Evolutionary conservation across 305 asterid genomes (phyloP).

Genomic region (Withania somnifera): DNA sequence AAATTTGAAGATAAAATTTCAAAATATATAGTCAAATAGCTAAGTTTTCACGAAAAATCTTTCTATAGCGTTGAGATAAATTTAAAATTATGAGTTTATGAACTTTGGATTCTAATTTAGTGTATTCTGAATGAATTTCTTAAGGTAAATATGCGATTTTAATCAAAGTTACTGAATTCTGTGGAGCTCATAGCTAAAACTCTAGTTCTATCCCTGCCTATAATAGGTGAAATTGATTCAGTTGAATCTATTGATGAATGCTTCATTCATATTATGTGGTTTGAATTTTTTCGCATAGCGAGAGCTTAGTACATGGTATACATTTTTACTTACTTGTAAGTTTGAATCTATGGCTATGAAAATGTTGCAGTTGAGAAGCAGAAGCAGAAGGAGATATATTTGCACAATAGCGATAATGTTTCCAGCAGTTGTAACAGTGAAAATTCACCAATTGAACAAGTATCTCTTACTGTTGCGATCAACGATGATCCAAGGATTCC

Average conservation of each 20-base stretch:
- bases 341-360: too few relatives aligned
- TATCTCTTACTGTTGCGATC: constrained; percentile 71
- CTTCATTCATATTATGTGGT: not conserved
- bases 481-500: constrained; percentile 56
- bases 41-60: too few relatives aligned
- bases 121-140: not conserved
- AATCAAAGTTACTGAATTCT: not conserved
- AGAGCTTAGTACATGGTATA: not conserved
- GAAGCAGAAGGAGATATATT: not conserved
- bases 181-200: too few relatives aligned
- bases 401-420: not conserved
- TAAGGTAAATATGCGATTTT: not conserved
- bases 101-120: not conserved
- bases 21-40: too few relatives aligned
- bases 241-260: not conserved
- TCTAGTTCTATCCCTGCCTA: too few relatives aligned
- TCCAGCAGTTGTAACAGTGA: constrained; percentile 17
- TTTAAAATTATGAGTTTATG: not conserved
- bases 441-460: constrained; percentile 72
- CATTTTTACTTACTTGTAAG: not conserved
- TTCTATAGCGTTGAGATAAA: not conserved
- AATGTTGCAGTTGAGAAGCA: constrained; percentile 29
- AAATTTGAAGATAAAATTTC: too few relatives aligned
- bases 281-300: not conserved
- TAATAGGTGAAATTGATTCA: not conserved